These are phyloP conservation scores for Trichosanthes truncata DNA, from an alignment of 306 rosid species.

Conservation along the genomic window DNA sequence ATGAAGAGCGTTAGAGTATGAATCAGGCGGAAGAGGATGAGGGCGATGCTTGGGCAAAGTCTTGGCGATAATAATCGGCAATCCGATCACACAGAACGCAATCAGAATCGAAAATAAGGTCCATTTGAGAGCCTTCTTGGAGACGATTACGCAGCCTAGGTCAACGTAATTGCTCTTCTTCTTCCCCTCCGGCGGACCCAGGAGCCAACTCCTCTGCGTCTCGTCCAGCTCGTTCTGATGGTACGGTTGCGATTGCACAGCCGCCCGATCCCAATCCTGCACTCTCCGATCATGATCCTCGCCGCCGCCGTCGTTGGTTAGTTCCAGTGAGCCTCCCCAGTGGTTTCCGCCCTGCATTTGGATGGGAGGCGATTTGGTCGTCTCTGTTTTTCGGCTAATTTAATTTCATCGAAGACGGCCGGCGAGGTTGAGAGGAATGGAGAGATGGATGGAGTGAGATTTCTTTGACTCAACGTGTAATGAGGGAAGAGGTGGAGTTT, in stretches of 20 bases:
- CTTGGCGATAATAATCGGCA: constrained; percentile 37
- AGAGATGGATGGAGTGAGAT: too few species aligned
- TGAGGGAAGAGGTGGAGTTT: too few species aligned
- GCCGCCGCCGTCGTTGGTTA: not conserved
- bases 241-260: constrained; percentile 5
- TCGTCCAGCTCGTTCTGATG: constrained; percentile 19
- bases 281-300: not conserved
- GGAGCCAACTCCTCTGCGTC: constrained; percentile 41
- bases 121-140: constrained; percentile 40
- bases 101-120: constrained; percentile 13
- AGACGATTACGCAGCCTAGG: constrained; percentile 36
- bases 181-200: constrained; percentile 14
- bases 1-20: constrained; percentile 41
- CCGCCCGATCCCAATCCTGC: constrained; percentile 42
- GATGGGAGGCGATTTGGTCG: not conserved
- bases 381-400: not conserved
- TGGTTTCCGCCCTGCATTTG: constrained; percentile 38
- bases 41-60: constrained; percentile 29
- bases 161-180: constrained; percentile 47
- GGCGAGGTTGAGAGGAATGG: not conserved
- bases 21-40: constrained; percentile 28
- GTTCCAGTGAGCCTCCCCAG: constrained; percentile 56
- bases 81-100: constrained; percentile 32
- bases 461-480: not conserved
- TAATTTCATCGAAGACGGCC: not conserved